Evolutionary conservation across 306 rosid genomes (phyloP).

Genomic region (Cucumis melo): DNA sequence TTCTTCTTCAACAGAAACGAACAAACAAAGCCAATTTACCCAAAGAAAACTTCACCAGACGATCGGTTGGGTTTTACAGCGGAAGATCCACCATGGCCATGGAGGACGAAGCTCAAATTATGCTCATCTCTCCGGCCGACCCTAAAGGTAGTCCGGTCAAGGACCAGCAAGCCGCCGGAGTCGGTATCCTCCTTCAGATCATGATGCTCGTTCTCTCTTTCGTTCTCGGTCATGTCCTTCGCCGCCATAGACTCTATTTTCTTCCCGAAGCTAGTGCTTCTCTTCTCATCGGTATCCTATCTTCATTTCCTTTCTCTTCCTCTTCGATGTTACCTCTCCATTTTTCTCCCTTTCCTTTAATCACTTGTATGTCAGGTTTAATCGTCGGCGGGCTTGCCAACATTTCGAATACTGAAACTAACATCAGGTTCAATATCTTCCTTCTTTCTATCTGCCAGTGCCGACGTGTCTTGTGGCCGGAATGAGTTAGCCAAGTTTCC

Average conservation of each 20-base stretch:
- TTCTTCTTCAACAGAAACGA: background rate
- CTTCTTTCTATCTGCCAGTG: conserved; percentile 5
- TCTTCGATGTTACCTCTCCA: background rate
- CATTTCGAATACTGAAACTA: conserved; percentile 75
- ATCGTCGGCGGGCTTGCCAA: conserved; percentile 91
- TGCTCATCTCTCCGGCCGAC: conserved; percentile 62
- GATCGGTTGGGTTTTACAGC: background rate
- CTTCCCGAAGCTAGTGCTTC: conserved; percentile 99
- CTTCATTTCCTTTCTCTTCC: background rate
- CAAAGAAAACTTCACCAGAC: background rate
- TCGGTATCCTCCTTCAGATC: conserved; percentile 98
- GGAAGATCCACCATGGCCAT: conserved; percentile 2
- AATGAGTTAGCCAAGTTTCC: conserved; percentile 8
- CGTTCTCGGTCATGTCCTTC: conserved; percentile 95
- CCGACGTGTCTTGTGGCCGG: background rate
- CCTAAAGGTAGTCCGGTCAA: conserved; percentile 48
- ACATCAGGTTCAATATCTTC: conserved; percentile 43
- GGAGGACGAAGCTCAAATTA: conserved; percentile 28
- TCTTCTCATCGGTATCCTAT: conserved; percentile 71
- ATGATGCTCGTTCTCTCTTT: conserved; percentile 96
- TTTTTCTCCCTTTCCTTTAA: background rate
- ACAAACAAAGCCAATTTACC: background rate
- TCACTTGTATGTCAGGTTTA: conserved; percentile 37
- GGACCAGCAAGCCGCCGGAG: conserved; percentile 99
- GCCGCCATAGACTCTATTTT: conserved; percentile 75